Base-by-base conservation (phyloP, 257 asterid species). In the Apocynum venetum region DNA sequence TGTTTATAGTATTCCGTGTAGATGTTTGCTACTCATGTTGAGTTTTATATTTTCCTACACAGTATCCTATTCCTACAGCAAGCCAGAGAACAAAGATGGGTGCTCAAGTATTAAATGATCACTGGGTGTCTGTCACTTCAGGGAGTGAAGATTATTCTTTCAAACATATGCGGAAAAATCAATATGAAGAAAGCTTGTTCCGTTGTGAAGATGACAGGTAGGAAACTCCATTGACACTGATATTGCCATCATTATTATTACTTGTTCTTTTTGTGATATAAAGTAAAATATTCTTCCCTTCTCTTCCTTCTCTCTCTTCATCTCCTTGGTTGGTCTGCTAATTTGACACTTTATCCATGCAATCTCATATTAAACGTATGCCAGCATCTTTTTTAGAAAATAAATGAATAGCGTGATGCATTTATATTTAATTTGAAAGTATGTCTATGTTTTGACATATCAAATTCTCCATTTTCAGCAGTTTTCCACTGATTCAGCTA, bases 111-210 rank as follows among this genome's bases (percentile, higher is more conserved):
- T 86, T 96, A 82, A 96, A 96, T 83, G 98, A 93, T 86, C 89
- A 77, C 40, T 96, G 98, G 98, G 99, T 96, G 73, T 93, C 99
- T 3, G 98, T 93, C 75, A 96, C 99, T 76, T 96, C 97, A 72
- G 99, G 99, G 78, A 96, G 98, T 83, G 99, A 96, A 84, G 98
- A 91, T 89, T 93, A 89, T 88, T 91, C 99, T 47, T 93, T 93
- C 88, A 96, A 96, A 84, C 98, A 96, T 84, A 91, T 91, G 98
- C 92, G 93, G 49, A 96, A 91, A 83, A 96, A 96, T 87, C 98
- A 93, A 84, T 96, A 96, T 79, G 99, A 93, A 86, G 98, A 96
- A 80, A 96, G 96, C 86, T 87, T 96, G 92, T 91, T 89, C 76
- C 92, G 96, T 35, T 96, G 99, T 79, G 98, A 93, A 84, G 99